phyloP scores from a whole-genome alignment of 176 grass and related monocot species.

The Eragrostis nindensis region DNA sequence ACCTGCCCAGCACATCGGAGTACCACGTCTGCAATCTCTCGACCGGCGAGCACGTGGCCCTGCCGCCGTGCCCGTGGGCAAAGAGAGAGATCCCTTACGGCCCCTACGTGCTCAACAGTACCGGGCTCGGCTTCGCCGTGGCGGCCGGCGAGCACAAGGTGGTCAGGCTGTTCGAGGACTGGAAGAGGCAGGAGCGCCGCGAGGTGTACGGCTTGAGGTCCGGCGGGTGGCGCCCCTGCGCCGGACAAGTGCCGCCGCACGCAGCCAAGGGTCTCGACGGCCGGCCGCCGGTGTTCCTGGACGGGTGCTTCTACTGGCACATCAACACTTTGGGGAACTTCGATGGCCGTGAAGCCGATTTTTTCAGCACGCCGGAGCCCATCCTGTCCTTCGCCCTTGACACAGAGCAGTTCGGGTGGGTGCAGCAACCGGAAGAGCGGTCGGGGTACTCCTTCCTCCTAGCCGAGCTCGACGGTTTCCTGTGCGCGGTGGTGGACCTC shows the following conservation, averaged over 20 bases:
- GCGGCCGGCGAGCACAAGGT: neutral
- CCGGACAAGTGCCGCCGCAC: neutral
- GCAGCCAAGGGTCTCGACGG: neutral
- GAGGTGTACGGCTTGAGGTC: slow-evolving; percentile 1
- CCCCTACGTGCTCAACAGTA: neutral
- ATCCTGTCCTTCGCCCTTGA: neutral
- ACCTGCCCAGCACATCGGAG: neutral
- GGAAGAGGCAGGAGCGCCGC: neutral
- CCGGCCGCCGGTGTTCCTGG: neutral
- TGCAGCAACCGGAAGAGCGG: neutral
- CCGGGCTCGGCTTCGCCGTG: neutral
- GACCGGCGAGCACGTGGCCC: slow-evolving; percentile 9
- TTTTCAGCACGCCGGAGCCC: neutral
- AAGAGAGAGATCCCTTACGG: too few species aligned
- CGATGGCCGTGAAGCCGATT: neutral
- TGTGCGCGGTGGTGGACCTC: slow-evolving; percentile 4
- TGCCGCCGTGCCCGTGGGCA: neutral
- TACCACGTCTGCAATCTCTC: slow-evolving; percentile 15
- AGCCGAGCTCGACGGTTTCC: neutral
- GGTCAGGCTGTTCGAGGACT: slow-evolving; percentile 8
- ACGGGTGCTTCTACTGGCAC: slow-evolving; percentile 1
- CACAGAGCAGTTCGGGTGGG: neutral
- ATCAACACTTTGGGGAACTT: neutral
- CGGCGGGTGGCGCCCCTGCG: slow-evolving; percentile 14
- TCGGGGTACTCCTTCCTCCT: neutral